These are phyloP conservation scores for Alternaria gansuensis DNA, from an alignment of 2,329 filamentous ascomycete genomes.

Conservation along the genomic window DNA sequence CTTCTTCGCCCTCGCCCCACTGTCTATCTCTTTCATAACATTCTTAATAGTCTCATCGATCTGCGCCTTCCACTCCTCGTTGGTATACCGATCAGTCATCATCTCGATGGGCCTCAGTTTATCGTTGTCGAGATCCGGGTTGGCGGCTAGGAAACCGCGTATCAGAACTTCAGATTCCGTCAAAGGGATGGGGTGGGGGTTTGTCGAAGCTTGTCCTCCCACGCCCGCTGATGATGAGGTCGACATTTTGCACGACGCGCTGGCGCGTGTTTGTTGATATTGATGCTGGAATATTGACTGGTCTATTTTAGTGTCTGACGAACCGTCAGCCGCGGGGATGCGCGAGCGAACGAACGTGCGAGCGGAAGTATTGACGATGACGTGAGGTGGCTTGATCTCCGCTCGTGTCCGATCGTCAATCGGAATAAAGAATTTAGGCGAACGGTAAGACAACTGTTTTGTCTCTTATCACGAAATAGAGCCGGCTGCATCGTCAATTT, in stretches of 20 bases:
- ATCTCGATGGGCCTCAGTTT: conserved; percentile 41
- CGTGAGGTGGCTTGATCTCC: conserved; percentile 22
- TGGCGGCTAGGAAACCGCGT: conserved; percentile 46
- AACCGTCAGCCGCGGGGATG: conserved; percentile 2
- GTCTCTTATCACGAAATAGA: neutral
- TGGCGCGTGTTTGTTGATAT: conserved; percentile 11
- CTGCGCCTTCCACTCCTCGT: conserved; percentile 56
- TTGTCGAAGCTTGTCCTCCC: conserved; percentile 11
- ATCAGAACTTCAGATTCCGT: conserved; percentile 49
- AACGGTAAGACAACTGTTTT: neutral
- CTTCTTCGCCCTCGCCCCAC: conserved; percentile 40
- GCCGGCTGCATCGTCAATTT: neutral
- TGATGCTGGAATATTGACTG: conserved; percentile 15
- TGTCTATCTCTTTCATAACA: conserved; percentile 41
- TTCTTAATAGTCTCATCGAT: conserved; percentile 50
- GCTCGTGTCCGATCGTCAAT: conserved; percentile 12
- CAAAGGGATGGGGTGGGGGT: conserved; percentile 37
- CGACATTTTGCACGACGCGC: conserved; percentile 21
- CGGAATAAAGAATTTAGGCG: conserved; percentile 8
- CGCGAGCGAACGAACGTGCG: conserved; percentile 14
- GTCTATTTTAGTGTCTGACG: conserved; percentile 13
- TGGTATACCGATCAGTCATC: conserved; percentile 57
- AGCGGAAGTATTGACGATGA: conserved; percentile 17
- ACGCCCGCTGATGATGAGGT: conserved; percentile 19
- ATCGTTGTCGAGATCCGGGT: conserved; percentile 43